phyloP scores from a whole-genome alignment of 2,329 filamentous ascomycete species.

The Cytospora piceicola region DNA sequence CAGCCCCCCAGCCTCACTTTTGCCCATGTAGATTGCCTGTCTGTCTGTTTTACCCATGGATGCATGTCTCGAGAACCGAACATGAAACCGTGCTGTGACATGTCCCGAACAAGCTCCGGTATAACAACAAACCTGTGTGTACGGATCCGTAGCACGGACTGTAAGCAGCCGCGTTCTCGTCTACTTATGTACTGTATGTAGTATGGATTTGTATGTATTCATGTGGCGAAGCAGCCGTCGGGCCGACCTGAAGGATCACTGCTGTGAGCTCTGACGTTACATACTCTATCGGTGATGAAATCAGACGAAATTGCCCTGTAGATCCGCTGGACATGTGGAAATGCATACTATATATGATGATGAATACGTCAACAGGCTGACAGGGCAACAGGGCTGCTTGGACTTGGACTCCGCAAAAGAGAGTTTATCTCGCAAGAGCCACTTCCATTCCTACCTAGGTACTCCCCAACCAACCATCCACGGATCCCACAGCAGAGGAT shows the following conservation, averaged over 20 bases:
- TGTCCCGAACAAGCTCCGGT: conserved; percentile 22
- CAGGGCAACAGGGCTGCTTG: neutral
- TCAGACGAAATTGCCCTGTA: too few relatives aligned
- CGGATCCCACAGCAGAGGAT: too few relatives aligned
- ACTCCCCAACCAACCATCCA: too few relatives aligned
- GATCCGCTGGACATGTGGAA: too few relatives aligned
- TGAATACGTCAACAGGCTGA: too few relatives aligned
- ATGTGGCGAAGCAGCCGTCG: neutral
- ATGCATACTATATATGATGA: too few relatives aligned
- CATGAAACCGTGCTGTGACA: conserved; percentile 30
- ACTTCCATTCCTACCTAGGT: neutral
- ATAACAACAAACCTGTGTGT: neutral
- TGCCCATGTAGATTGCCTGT: conserved; percentile 2
- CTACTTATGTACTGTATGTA: too few relatives aligned
- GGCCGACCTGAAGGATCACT: neutral
- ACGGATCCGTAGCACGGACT: neutral
- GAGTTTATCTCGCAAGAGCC: neutral
- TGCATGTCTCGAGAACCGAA: conserved; percentile 21
- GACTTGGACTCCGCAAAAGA: neutral
- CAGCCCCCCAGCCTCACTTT: conserved; percentile 2
- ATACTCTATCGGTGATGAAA: too few relatives aligned
- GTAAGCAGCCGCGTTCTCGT: neutral
- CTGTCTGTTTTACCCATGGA: conserved; percentile 9
- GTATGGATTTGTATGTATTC: too few relatives aligned
- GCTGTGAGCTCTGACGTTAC: too few relatives aligned